Evolutionary conservation across 768 basidiomycete species (phyloP), one percentile per base, ranked within the genome.

Genomic region (Auriscalpium microsporum): DNA sequence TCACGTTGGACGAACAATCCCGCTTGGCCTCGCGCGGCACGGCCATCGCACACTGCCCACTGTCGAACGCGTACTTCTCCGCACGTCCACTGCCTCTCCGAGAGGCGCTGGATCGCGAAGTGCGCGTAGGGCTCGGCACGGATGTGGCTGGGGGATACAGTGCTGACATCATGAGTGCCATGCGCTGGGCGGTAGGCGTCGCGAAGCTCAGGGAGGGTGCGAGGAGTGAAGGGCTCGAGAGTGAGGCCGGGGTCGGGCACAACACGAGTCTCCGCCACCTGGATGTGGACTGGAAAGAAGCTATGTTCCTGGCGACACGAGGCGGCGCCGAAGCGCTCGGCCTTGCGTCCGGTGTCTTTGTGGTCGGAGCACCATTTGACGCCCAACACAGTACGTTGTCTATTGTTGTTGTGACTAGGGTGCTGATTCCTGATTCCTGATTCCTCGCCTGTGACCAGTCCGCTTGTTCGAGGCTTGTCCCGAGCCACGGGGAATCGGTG

Each of bases 41-140:
- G 1, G 75, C 87, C 2, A 74, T 94, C 19, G 89, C 92, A 0
- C 90, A 92, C 62, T 95, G 93, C 67, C 93, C 93, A 0, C 74
- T 95, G 11, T 93, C 91, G 0, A 94, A 95, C 64, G 77, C 80
- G 2, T 95, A 94, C 69, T 92, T 94, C 68, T 92, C 89, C 0
- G 77, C 81, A 11, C 72, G 78, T 53, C 80, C 84, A 1, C 85
- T 90, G 64, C 78, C 75, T 3, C 71, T 88, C 36, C 80, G 83
- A 35, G 88, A 91, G 67, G 88, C 89, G 4, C 71, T 93, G 36
- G 69, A 77, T 45, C 69, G 67, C 33, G 78, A 76, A 0, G 82
- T 92, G 34, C 78, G 74, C 28, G 80, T 94, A 10, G 93, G 92
- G 0, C 77, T 95, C 1, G 93, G 93, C 2, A 83, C 84, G 19